phyloP scores from a whole-genome alignment of 2,329 filamentous ascomycete genomes.

The Trichoderma asperellum region DNA sequence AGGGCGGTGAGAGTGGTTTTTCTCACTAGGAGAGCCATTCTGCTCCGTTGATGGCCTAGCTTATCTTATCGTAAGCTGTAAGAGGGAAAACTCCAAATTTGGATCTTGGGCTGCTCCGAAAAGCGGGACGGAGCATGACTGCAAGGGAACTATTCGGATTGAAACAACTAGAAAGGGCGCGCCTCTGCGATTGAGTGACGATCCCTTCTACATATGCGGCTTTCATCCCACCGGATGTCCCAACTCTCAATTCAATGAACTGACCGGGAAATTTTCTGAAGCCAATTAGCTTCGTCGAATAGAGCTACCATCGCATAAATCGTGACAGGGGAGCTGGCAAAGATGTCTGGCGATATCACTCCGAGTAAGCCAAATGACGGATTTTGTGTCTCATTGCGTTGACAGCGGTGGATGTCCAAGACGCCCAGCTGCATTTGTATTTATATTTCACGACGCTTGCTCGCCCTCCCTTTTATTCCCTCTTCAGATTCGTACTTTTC shows the following conservation, averaged over 20 bases:
- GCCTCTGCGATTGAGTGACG: slow-evolving; percentile 5
- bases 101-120: slow-evolving; percentile 2
- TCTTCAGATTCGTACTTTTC: not conserved
- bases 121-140: slow-evolving; percentile 7
- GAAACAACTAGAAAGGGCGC: not conserved
- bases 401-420: not conserved
- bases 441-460: not conserved
- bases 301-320: not conserved
- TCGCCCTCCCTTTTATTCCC: not conserved
- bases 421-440: not conserved
- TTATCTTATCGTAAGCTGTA: slow-evolving; percentile 24
- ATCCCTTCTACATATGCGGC: not conserved
- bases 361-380: slow-evolving; percentile 27
- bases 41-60: not conserved
- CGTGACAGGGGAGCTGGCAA: slow-evolving; percentile 13
- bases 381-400: slow-evolving; percentile 12
- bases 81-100: slow-evolving; percentile 16
- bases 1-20: slow-evolving; percentile 26
- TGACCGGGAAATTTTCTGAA: not conserved
- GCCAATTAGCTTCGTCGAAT: slow-evolving; percentile 2
- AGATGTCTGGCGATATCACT: slow-evolving; percentile 29
- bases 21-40: not conserved
- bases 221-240: not conserved
- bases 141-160: not conserved
- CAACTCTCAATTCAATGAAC: not conserved